Evolutionary conservation across 2,329 filamentous ascomycete genomes (phyloP), one percentile per base, ranked within the genome.

Genomic region (Colletotrichum tropicicola): DNA sequence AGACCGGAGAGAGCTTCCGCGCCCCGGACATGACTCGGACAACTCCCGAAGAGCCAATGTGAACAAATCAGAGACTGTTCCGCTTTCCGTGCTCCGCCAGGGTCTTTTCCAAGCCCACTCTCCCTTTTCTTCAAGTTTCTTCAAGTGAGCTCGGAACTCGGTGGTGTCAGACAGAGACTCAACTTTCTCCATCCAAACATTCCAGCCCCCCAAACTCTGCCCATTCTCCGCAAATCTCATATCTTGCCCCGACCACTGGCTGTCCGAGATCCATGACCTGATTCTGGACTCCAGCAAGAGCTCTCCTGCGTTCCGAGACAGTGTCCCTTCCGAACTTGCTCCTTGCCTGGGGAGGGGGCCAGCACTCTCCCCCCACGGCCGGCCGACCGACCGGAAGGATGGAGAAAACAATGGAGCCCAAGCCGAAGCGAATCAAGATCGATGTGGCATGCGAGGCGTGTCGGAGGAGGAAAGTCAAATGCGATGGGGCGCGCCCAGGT

Each of bases 361-460:
- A n/a, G 25, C 23, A 10, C 17, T 5, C 25, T 17, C 27, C 28
- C 49, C 55, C 48, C 43, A 30, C 32, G 44, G 30, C 27, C 21
- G 32, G 43, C 54, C 45, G 53, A 30, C 3, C 12, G 7, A 27
- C 10, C 21, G 12, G 32, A 39, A 30, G 30, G 27, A 47, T 48
- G 49, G 35, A 49, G 48, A 61, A 54, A 61, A 51, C 27, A 19
- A 61, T 65, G 61, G 61, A 65, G 49, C 61, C 61, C 6, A 65
- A 68, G 60, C 68, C 68, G 32, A 82, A 82, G 65, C 73, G 80
- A n/a, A 74, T 79, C 56, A 82, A 82, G 65, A 79, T 82, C 23
- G 73, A 79, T 30, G 72, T 81, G 9, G 80, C 80, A 3, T 83
- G 80, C 62, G 75, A 82, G 51, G 75, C 74, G 5, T 82, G 80